phyloP scores from a whole-genome alignment of 345 rosid genomes.

The Ceriops zippeliana region DNA sequence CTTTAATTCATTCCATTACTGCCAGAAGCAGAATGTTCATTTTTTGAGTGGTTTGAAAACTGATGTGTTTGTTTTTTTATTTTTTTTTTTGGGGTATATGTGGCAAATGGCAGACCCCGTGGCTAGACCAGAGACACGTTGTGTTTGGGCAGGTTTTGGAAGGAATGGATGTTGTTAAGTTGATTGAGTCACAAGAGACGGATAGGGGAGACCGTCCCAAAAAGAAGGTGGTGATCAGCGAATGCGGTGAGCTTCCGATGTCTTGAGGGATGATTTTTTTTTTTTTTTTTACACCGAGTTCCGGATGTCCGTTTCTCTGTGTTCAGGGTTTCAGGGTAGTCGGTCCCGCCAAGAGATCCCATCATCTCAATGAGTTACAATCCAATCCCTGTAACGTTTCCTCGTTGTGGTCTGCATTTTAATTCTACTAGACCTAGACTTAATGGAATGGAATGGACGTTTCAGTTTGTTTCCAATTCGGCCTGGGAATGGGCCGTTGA shows the following conservation, averaged over 20 bases:
- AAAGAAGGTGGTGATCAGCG: constrained; percentile 77
- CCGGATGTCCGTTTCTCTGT: not conserved
- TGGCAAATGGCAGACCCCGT: constrained; percentile 60
- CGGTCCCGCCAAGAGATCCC: no score
- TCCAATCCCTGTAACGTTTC: no score
- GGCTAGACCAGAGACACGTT: constrained; percentile 83
- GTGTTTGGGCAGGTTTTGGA: constrained; percentile 86
- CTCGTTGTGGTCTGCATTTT: no score
- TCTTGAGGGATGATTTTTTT: constrained; percentile 38
- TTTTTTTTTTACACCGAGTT: no score
- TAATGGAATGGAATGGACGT: no score
- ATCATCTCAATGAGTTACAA: no score
- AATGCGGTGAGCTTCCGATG: constrained; percentile 86
- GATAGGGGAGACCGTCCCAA: constrained; percentile 95
- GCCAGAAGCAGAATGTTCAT: no score
- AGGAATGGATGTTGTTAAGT: constrained; percentile 73
- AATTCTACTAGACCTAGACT: no score
- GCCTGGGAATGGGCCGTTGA: no score
- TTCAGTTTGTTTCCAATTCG: no score
- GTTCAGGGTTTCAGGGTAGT: no score
- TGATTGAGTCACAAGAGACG: constrained; percentile 72
- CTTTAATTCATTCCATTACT: no score
- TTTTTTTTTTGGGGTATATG: not conserved
- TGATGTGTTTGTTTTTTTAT: not conserved
- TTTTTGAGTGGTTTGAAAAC: not conserved